Base-by-base conservation (phyloP, 2,329 filamentous ascomycete genomes). In the Talaromyces sp. region DNA sequence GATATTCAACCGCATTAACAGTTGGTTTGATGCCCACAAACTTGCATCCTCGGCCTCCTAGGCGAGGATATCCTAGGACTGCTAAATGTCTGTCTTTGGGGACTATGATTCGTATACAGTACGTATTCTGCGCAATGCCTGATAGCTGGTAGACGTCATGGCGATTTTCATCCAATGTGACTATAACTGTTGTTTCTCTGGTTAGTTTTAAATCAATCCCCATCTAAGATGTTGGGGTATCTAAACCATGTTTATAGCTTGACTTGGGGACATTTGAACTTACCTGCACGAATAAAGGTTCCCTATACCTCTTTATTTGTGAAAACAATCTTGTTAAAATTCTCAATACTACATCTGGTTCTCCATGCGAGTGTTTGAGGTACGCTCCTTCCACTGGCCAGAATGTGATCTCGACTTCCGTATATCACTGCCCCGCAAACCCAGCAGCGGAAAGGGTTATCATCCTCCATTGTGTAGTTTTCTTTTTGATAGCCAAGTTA, bases 261-360 rank as follows among this genome's bases (percentile, higher is more conserved):
- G 23, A 23, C 23, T 23, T 23, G 23, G 23, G 23, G 23, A 23
- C 23, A 23, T 28, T n/a, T 28, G 34, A 27, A 59, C 56, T 59
- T 61, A 61, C 47, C 55, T 31, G 36, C 23, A 44, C 56, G 55
- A 47, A 61, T 44, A 56, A 59, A 59, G 23, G 42, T 61, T 54
- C 47, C 34, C 60, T 47, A 55, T 52, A 58, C 60, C 14, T 52
- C 12, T 30, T 47, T 23, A 40, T 61, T 50, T 18, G n/a, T 44
- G 55, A 61, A 58, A 53, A 40, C 30, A 52, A 61, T 52, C 55
- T 44, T 50, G 18, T 54, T 34, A 31, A 54, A 61, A 61, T 61
- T 55, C 34, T 53, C 27, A 34, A 31, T 5, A 27, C 34, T 62
- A 27, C 51, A 51, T 7, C 28, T 60, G 58, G 50, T 33, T 56